Evolutionary conservation across 1,139 yeast genomes (phyloP), one percentile per base, ranked within the genome.

Genomic region (Candida freyschussii): DNA sequence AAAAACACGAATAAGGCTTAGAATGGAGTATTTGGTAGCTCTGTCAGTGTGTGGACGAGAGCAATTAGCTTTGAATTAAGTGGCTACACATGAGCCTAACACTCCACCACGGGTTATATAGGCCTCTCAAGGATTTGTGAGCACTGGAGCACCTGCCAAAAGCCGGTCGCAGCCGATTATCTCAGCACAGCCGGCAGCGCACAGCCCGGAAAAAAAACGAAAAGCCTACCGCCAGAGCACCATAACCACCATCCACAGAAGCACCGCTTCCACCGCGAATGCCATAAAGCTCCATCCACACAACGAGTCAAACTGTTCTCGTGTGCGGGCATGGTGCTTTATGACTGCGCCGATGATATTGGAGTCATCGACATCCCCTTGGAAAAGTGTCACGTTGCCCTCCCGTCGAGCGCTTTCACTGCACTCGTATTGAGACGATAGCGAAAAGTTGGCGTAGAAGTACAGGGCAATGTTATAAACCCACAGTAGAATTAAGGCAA

Each of bases 201-300:
- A n/a, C n/a, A n/a, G n/a, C n/a, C n/a, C n/a, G n/a, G n/a, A n/a
- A n/a, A n/a, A n/a, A n/a, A n/a, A n/a, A n/a, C n/a, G n/a, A n/a
- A 24, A n/a, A 24, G 13, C 26, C 13, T 24, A 24, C 9, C 11
- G 21, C 11, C 6, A 24, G 20, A 30, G 17, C 16, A 24, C 4
- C 34, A 30, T 7, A 17, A 34, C 32, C 12, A 34, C 7, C 8
- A 39, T 15, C 33, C 30, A 27, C 7, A 41, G 22, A 5, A 36
- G 20, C 10, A 37, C 20, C 1, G 21, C 10, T 11, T 34, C 27
- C 2, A 35, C 22, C 3, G 14, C 3, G 4, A 42, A 8, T 2
- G 29, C 50, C 34, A 43, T 22, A 1, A 16, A 22, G 13, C 48
- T 40, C 45, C 45, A 45, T 6, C 48, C 47, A 8, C 38, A 25